Evolutionary conservation across 305 asterid species (phyloP).

Genomic region (Rubia balearica): DNA sequence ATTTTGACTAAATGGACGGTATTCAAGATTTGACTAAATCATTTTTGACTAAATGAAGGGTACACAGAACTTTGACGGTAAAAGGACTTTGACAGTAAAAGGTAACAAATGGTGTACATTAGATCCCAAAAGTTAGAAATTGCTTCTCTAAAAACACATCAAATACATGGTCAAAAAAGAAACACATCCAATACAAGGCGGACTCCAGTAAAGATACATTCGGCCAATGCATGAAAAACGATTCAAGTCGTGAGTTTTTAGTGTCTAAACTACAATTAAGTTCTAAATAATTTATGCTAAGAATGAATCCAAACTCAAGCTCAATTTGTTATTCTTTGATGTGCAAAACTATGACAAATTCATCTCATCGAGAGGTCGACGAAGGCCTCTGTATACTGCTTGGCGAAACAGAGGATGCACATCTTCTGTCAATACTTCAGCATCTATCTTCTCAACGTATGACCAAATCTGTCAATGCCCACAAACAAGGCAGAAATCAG

Average conservation of each 20-base stretch:
- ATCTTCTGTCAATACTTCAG: constrained; percentile 67
- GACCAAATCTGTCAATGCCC: constrained; percentile 67
- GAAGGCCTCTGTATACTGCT: constrained; percentile 69
- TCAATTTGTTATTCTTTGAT: neutral
- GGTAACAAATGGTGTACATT: no score
- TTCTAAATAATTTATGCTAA: neutral
- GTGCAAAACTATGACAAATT: constrained; percentile 4
- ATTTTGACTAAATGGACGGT: no score
- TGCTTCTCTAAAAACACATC: no score
- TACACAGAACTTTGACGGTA: no score
- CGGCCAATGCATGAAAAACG: neutral
- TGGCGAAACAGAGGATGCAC: constrained; percentile 71
- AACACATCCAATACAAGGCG: no score
- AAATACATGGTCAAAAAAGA: no score
- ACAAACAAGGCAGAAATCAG: constrained; percentile 13
- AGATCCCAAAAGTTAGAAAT: no score
- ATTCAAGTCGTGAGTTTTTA: neutral
- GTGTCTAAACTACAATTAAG: neutral
- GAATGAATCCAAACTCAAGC: constrained; percentile 1
- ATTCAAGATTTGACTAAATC: no score
- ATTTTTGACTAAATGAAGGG: no score
- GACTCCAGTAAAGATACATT: neutral
- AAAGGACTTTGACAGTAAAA: no score
- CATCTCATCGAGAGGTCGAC: constrained; percentile 40
- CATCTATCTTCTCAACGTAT: constrained; percentile 64